These are phyloP conservation scores for Urtica urens DNA, from an alignment of 306 rosid genomes.

Conservation along the genomic window DNA sequence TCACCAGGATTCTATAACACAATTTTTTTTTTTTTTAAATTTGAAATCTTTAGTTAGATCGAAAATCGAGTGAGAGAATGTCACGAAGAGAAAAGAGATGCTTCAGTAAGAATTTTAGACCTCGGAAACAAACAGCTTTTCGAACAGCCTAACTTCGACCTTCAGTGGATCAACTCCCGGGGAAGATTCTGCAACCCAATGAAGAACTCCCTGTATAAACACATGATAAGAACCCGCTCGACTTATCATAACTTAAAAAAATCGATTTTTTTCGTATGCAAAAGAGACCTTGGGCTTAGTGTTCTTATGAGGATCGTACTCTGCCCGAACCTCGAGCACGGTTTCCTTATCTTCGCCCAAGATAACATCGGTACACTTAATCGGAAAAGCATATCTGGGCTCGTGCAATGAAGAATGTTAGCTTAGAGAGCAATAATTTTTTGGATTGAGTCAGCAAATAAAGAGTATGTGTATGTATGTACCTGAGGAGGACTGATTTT, in stretches of 20 bases:
- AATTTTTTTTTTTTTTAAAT: too few relatives aligned
- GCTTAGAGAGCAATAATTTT: conserved; percentile 2
- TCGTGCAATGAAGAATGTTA: conserved; percentile 9
- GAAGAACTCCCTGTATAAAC: conserved; percentile 77
- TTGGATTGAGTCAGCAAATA: conserved; percentile 5
- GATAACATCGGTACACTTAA: conserved; percentile 82
- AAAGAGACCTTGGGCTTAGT: conserved; percentile 83
- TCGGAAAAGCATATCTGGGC: conserved; percentile 84
- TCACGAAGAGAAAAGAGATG: neutral
- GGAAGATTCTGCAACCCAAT: conserved; percentile 84
- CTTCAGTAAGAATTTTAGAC: conserved; percentile 26
- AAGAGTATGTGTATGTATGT: conserved; percentile 12
- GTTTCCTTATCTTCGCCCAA: conserved; percentile 74
- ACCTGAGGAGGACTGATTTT: conserved; percentile 89
- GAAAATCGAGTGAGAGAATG: neutral
- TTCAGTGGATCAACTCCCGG: conserved; percentile 74
- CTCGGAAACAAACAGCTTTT: conserved; percentile 78
- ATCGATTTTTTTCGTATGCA: neutral
- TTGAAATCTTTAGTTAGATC: neutral
- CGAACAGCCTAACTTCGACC: conserved; percentile 83
- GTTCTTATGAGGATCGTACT: conserved; percentile 84
- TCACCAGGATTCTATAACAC: conserved; percentile 78
- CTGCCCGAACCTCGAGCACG: conserved; percentile 72
- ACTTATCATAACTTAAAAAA: too few relatives aligned
- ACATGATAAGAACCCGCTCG: too few relatives aligned